Conservation (phyloP, 2,329 filamentous ascomycete genomes). For the Boeremia lycopersici region DNA sequence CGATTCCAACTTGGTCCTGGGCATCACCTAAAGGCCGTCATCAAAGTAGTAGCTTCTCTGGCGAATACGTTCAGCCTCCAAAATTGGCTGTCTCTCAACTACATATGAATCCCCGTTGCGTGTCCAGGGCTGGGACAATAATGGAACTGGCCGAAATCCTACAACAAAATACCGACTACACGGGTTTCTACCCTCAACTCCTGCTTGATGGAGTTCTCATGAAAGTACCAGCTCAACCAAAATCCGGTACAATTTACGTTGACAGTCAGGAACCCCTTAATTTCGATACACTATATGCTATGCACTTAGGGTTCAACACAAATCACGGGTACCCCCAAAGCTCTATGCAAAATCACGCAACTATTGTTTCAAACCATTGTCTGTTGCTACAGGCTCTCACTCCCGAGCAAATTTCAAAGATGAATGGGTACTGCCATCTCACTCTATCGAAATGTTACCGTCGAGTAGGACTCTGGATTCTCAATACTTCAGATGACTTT, state of each 20-base stretch:
- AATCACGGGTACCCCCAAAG: too few species aligned
- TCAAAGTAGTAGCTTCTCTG: neutral
- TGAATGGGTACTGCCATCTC: neutral
- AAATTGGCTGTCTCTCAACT: neutral
- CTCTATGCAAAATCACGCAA: too few species aligned
- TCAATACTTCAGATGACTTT: too few species aligned
- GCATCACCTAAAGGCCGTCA: neutral
- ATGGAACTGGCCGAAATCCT: neutral
- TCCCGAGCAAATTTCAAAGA: neutral
- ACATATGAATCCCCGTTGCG: neutral
- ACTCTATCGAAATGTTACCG: neutral
- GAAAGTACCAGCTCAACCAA: too few species aligned
- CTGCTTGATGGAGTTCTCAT: too few species aligned
- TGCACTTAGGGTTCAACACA: too few species aligned
- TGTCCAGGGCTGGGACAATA: neutral
- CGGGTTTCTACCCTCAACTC: neutral
- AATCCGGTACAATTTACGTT: neutral
- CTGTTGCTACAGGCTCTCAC: neutral
- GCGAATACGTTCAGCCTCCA: neutral
- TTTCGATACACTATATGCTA: neutral
- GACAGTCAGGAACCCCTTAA: neutral
- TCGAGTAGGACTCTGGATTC: neutral
- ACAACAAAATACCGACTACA: neutral
- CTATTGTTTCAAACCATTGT: too few species aligned
- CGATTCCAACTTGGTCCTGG: neutral